phyloP scores from a whole-genome alignment of 2,329 filamentous ascomycete genomes.

The Knufia fluminis region DNA sequence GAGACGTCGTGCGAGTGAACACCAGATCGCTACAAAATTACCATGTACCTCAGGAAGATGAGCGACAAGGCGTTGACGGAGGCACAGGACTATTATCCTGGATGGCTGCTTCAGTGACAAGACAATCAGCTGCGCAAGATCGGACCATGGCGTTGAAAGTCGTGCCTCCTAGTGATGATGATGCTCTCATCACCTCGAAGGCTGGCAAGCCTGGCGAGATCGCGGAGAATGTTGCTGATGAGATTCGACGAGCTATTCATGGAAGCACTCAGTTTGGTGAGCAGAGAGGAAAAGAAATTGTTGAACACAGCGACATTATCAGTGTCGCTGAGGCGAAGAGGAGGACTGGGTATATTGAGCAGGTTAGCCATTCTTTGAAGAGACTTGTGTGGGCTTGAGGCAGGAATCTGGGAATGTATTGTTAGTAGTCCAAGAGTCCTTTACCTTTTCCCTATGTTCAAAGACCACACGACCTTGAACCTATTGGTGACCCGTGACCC shows the following conservation, averaged over 20 bases:
- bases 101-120: slow-evolving; percentile 24
- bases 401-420: no score
- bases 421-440: no score
- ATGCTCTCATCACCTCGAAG: neutral
- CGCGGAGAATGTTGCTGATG: slow-evolving; percentile 59
- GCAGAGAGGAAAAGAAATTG: slow-evolving; percentile 25
- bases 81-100: slow-evolving; percentile 37
- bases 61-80: slow-evolving; percentile 14
- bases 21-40: slow-evolving; percentile 63
- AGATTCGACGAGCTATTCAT: slow-evolving; percentile 62
- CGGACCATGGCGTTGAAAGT: slow-evolving; percentile 37
- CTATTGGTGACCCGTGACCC: no score
- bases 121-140: slow-evolving; percentile 18
- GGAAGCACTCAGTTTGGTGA: slow-evolving; percentile 27
- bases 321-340: slow-evolving; percentile 74
- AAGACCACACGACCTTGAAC: no score
- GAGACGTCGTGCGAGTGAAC: slow-evolving; percentile 69
- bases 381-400: slow-evolving; percentile 73
- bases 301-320: slow-evolving; percentile 63
- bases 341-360: slow-evolving; percentile 77
- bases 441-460: no score
- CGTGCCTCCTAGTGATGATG: slow-evolving; percentile 23
- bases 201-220: slow-evolving; percentile 14
- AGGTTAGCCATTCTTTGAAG: slow-evolving; percentile 82
- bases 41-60: slow-evolving; percentile 37